Evolutionary conservation across 2,329 filamentous ascomycete genomes (phyloP).

Genomic region (Penicillium brasilianum): DNA sequence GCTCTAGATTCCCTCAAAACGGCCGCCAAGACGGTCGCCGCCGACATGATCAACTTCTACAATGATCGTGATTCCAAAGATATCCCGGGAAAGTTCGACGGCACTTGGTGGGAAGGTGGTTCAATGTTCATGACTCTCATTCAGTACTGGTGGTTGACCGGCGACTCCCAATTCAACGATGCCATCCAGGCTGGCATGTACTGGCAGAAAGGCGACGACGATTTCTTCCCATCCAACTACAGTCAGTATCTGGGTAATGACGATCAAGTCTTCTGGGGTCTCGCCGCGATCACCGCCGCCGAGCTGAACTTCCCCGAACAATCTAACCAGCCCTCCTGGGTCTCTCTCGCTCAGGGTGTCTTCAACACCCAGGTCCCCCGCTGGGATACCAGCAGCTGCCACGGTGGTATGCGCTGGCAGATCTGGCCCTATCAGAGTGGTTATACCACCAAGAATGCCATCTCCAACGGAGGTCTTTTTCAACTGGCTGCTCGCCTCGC

Average conservation of each 20-base stretch:
- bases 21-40: conserved; percentile 43
- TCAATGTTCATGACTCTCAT: conserved; percentile 73
- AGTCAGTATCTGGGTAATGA: conserved; percentile 57
- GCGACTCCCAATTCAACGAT: conserved; percentile 72
- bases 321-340: conserved; percentile 71
- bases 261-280: conserved; percentile 79
- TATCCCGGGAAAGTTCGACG: conserved; percentile 47
- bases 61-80: conserved; percentile 44
- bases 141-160: conserved; percentile 85
- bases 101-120: conserved; percentile 69
- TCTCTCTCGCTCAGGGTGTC: conserved; percentile 76
- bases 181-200: conserved; percentile 71
- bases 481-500: conserved; percentile 70
- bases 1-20: conserved; percentile 40
- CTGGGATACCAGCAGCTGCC: conserved; percentile 71
- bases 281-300: conserved; percentile 77
- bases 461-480: conserved; percentile 64
- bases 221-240: conserved; percentile 74
- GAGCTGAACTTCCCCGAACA: conserved; percentile 77
- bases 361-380: conserved; percentile 77
- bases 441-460: conserved; percentile 63
- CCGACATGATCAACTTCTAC: conserved; percentile 48
- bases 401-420: conserved; percentile 83
- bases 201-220: conserved; percentile 73
- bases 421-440: conserved; percentile 79